phyloP scores from a whole-genome alignment of 2,329 filamentous ascomycete species.

The Lasiodiplodia sp. region DNA sequence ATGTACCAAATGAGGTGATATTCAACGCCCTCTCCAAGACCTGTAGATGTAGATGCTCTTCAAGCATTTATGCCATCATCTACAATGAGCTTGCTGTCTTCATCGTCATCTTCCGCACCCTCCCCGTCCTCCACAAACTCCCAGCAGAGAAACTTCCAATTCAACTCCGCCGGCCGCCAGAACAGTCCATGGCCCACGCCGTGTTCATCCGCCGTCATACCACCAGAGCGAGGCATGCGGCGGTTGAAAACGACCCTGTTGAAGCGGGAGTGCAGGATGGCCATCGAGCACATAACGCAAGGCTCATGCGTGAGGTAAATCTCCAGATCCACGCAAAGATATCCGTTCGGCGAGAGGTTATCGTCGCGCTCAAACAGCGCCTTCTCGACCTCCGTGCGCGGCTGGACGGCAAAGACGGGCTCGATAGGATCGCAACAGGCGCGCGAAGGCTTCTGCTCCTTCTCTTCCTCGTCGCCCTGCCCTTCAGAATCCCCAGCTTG shows the following conservation, averaged over 20 bases:
- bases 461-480: not conserved
- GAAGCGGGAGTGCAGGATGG: constrained; percentile 91
- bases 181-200: constrained; percentile 64
- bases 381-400: constrained; percentile 72
- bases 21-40: no score
- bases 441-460: not conserved
- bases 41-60: not conserved
- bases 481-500: not conserved
- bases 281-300: constrained; percentile 97
- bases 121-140: constrained; percentile 62
- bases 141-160: constrained; percentile 86
- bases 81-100: not conserved
- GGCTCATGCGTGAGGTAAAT: constrained; percentile 96
- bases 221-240: constrained; percentile 81
- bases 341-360: constrained; percentile 72
- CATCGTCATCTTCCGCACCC: not conserved
- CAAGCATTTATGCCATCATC: constrained; percentile 20
- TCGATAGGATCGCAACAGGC: constrained; percentile 1
- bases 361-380: constrained; percentile 66
- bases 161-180: constrained; percentile 75
- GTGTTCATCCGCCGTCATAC: constrained; percentile 73
- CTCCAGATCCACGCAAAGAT: constrained; percentile 92
- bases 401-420: constrained; percentile 67
- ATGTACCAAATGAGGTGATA: not conserved
- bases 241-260: constrained; percentile 81